A percentile compares a stretch with the other conserved stretches of the same genome.
Evolutionary conservation across 108 stramenopile genomes (phyloP).

Genomic region (Hondaea fermentalgiana): DNA sequence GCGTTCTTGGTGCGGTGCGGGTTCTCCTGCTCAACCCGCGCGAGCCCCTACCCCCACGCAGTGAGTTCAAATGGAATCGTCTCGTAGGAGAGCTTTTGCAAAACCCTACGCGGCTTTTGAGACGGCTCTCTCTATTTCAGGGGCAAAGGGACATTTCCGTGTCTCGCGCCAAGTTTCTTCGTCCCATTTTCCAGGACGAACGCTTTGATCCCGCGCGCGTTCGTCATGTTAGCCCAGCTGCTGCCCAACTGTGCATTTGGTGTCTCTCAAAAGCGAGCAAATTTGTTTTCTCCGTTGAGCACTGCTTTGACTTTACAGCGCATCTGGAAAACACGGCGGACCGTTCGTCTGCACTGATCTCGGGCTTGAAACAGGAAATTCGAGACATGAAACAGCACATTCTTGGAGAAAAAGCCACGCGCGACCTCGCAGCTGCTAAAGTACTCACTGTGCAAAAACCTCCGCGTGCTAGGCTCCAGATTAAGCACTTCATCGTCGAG

Average conservation of each 20-base stretch:
- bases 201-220: not conserved
- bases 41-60: not conserved
- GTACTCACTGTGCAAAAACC: not conserved
- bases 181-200: not conserved
- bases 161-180: not conserved
- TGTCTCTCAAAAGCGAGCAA: not conserved
- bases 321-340: not conserved
- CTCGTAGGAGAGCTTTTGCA: not conserved
- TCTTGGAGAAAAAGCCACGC: not conserved
- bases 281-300: not conserved
- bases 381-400: not conserved
- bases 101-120: not conserved
- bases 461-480: not conserved
- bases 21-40: not conserved
- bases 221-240: not conserved
- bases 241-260: not conserved
- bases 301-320: not conserved
- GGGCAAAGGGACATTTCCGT: not conserved
- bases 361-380: not conserved
- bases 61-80: not conserved
- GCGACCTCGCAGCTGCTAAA: not conserved
- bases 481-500: not conserved
- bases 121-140: not conserved
- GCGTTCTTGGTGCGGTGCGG: not conserved
- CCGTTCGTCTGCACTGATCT: not conserved